Evolutionary conservation across 306 rosid species (phyloP), one percentile per base, ranked within the genome.

Genomic region (Sophora flavescens): DNA sequence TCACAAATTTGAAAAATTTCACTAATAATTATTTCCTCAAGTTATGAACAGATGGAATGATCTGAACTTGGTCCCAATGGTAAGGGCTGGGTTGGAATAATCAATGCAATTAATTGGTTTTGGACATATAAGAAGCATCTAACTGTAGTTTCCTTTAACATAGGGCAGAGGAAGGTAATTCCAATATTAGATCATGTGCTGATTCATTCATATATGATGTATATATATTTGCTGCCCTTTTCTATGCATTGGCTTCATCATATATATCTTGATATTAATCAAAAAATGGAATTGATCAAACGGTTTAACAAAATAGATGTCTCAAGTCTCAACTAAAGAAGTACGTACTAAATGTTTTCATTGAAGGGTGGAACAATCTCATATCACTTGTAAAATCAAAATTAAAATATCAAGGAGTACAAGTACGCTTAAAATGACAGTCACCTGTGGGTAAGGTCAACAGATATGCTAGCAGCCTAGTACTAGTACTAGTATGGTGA

Each of bases 61-160:
- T 35, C 50, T 62, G 62, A 51, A 50, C 11, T 63, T 51, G 42
- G 12, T 17, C 14, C 6, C 51, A 32, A 6, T 74, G 28, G 45
- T 72, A 72, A 57, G 70, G 68, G 70, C 2, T 6, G 11, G 11
- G 35, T 62, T 61, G 62, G 70, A 32, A 32, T 62, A 16, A 52
- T 9, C 1, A 74, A 61, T 30, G 4, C 8, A 45, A 33, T 44
- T 60, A 61, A 11, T 5, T 42, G 16, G 33, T 30, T 30, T 30
- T 30, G 2, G 32, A 30, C 32, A 30, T 30, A 30, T 30, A 30
- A 30, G 2, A 30, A 30, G 32, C 32, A 30, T 30, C 32, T 30
- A 30, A 30, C 32, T 30, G 1, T 30, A 30, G 32, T 30, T 30
- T 30, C 32, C 32, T 30, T 30, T 30, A 30, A 30, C 32, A 30